Evolutionary conservation across 305 asterid genomes (phyloP).

Genomic region (Fraxinus paxiana): DNA sequence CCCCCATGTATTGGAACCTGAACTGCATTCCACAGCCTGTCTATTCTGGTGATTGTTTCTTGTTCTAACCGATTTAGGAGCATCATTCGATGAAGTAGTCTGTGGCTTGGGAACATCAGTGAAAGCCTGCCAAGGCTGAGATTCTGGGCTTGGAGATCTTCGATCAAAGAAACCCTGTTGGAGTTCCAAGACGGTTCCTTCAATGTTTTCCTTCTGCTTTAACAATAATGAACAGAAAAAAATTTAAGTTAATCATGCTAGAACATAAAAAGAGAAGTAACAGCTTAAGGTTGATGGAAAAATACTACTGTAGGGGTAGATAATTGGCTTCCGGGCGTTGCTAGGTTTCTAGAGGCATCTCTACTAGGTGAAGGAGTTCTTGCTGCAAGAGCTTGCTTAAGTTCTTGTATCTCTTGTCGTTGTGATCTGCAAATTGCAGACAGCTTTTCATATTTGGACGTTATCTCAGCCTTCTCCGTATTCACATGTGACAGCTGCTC

Average conservation of each 20-base stretch:
- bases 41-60: constrained; percentile 50
- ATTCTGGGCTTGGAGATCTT: constrained; percentile 51
- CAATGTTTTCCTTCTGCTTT: constrained; percentile 50
- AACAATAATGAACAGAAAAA: neutral
- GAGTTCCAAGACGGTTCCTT: constrained; percentile 76
- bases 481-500: constrained; percentile 60
- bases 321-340: constrained; percentile 52
- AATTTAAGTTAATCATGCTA: neutral
- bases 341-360: constrained; percentile 43
- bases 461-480: constrained; percentile 77
- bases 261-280: neutral
- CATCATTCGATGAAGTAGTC: constrained; percentile 27
- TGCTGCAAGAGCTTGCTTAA: constrained; percentile 64
- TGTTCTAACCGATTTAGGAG: constrained; percentile 67
- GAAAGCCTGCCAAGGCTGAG: constrained; percentile 79
- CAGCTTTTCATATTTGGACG: constrained; percentile 78
- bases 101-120: constrained; percentile 50
- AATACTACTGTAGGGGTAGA: constrained; percentile 43
- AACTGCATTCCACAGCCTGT: constrained; percentile 35
- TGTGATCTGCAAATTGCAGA: constrained; percentile 87
- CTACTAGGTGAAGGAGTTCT: constrained; percentile 59
- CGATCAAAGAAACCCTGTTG: constrained; percentile 57
- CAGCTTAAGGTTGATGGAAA: constrained; percentile 1
- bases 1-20: constrained; percentile 55
- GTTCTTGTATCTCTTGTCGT: constrained; percentile 87